A percentile compares a stretch with the other conserved stretches of the same genome.
phyloP scores from a whole-genome alignment of 108 stramenopile genomes.

The Epithemia pelagica region DNA sequence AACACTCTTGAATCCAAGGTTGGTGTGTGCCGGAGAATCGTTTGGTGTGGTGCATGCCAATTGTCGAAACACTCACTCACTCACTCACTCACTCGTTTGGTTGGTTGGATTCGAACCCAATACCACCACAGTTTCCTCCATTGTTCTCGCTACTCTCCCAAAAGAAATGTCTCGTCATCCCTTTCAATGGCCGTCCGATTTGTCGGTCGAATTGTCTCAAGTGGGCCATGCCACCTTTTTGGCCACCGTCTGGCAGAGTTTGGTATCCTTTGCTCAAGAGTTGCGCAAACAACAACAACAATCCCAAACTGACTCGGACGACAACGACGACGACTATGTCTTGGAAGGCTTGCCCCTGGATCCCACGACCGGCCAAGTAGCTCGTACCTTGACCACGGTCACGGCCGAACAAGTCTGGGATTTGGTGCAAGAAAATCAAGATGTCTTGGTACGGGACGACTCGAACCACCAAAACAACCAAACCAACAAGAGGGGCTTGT shows the following conservation, averaged over 20 bases:
- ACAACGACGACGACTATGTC: neutral
- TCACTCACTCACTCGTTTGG: too few relatives aligned
- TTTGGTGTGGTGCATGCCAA: too few relatives aligned
- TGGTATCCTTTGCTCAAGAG: too few relatives aligned
- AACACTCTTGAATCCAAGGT: too few relatives aligned
- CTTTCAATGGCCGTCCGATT: neutral
- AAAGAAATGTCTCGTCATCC: constrained; percentile 1
- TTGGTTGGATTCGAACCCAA: too few relatives aligned
- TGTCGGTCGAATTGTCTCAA: neutral
- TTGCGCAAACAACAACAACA: too few relatives aligned
- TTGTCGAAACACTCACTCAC: too few relatives aligned
- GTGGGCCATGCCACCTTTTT: neutral
- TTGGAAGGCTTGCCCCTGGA: neutral
- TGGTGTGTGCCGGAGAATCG: too few relatives aligned
- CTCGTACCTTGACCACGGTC: neutral
- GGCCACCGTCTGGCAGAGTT: neutral
- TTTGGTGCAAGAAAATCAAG: neutral
- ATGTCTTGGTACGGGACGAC: neutral
- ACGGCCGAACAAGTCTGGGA: neutral
- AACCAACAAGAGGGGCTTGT: neutral
- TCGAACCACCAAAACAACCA: neutral
- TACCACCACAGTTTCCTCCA: too few relatives aligned
- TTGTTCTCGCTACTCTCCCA: too few relatives aligned
- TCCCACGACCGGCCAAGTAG: neutral
- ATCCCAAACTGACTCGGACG: neutral